Conservation (phyloP, 2,329 filamentous ascomycete genomes). For the Penicillium corylophilum region DNA sequence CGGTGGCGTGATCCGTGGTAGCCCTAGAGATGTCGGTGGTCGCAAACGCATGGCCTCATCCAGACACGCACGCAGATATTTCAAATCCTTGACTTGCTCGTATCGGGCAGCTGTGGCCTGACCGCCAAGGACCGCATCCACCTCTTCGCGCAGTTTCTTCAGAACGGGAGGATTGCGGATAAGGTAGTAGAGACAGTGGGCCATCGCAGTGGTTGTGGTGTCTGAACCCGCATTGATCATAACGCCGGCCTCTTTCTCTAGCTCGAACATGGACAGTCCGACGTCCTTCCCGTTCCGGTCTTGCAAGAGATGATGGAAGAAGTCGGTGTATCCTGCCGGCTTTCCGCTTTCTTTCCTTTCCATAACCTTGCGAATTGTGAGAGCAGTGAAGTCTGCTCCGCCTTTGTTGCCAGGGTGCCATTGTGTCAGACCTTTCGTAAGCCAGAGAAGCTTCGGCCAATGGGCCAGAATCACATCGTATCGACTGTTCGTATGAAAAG, state of each 20-base stretch:
- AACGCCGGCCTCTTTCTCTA: background rate
- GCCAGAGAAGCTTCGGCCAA: background rate
- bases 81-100: slow-evolving; percentile 5
- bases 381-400: background rate
- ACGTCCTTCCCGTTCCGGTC: background rate
- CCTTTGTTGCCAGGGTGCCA: background rate
- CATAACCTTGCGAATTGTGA: background rate
- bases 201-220: slow-evolving; percentile 35
- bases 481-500: background rate
- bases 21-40: slow-evolving; percentile 3
- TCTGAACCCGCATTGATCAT: slow-evolving; percentile 23
- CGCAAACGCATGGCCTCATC: slow-evolving; percentile 10
- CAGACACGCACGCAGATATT: slow-evolving; percentile 9
- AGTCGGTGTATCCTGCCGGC: background rate
- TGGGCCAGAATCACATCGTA: background rate
- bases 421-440: background rate
- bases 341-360: background rate
- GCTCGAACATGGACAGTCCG: background rate
- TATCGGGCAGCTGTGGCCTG: background rate
- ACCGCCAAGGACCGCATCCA: slow-evolving; percentile 23
- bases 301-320: background rate
- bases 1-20: slow-evolving; percentile 8
- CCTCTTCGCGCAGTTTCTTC: slow-evolving; percentile 30
- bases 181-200: slow-evolving; percentile 35
- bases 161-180: slow-evolving; percentile 29